Conservation (phyloP, 176 grass and related monocot species). For the Triticum timopheevii region DNA sequence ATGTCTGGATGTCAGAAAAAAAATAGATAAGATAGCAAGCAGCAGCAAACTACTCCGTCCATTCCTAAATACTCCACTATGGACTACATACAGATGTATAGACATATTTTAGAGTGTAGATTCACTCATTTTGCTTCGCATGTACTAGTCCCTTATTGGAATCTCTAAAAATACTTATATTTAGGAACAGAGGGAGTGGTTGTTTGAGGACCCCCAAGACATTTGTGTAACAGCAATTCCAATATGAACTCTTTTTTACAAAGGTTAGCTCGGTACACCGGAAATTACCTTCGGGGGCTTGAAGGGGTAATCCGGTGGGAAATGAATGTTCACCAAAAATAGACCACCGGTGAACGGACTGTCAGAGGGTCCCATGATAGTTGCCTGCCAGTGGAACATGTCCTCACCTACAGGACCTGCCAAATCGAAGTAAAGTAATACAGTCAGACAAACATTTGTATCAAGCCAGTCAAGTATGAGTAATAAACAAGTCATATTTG, state of each 20-base stretch:
- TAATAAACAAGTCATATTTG: neutral
- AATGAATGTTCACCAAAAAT: conserved; percentile 92
- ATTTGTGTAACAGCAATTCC: neutral
- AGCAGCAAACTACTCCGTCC: neutral
- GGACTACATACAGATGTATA: too few species aligned
- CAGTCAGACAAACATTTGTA: neutral
- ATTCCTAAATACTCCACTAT: too few species aligned
- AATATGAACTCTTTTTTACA: neutral
- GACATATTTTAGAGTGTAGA: too few species aligned
- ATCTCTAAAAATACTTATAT: too few species aligned
- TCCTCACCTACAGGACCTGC: conserved; percentile 85
- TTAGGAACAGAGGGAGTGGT: too few species aligned
- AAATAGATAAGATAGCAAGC: neutral
- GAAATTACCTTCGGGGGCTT: conserved; percentile 77
- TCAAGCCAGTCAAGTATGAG: neutral
- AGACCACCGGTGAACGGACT: conserved; percentile 88
- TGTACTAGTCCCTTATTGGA: too few species aligned
- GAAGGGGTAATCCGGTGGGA: conserved; percentile 92
- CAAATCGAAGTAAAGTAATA: neutral
- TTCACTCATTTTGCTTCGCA: too few species aligned
- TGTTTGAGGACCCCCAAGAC: neutral
- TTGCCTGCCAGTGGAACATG: conserved; percentile 94
- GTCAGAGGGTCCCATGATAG: conserved; percentile 83
- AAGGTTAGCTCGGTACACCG: neutral
- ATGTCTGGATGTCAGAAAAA: neutral